Evolutionary conservation across 768 basidiomycete species (phyloP).

Genomic region (Dioszegia aurantiaca): DNA sequence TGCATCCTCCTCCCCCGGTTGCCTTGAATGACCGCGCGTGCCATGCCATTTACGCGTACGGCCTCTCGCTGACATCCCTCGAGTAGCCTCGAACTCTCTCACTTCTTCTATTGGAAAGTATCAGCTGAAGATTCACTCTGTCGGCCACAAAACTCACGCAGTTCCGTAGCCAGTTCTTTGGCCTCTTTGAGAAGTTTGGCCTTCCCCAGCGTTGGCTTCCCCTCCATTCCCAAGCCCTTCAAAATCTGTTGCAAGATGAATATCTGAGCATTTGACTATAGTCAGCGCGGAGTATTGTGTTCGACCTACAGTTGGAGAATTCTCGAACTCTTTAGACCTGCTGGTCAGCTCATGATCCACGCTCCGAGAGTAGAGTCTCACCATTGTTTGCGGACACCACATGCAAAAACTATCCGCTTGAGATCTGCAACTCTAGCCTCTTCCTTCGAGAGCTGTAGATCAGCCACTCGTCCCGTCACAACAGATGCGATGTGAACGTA

Average conservation of each 20-base stretch:
- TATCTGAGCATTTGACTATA: slow-evolving; percentile 37
- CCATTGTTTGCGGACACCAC: slow-evolving; percentile 48
- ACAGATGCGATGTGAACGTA: slow-evolving; percentile 7
- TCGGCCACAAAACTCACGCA: slow-evolving; percentile 58
- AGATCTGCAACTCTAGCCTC: slow-evolving; percentile 42
- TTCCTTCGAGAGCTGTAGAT: slow-evolving; percentile 32
- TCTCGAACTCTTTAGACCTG: slow-evolving; percentile 46
- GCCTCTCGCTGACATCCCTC: slow-evolving; percentile 26
- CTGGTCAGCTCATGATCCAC: not conserved
- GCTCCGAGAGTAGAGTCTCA: slow-evolving; percentile 9
- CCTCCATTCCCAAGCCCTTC: slow-evolving; percentile 66
- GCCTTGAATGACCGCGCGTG: not conserved
- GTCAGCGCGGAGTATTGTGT: slow-evolving; percentile 5
- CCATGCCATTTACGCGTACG: slow-evolving; percentile 4
- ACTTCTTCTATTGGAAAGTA: slow-evolving; percentile 36
- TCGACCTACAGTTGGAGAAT: slow-evolving; percentile 33
- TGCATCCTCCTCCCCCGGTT: slow-evolving; percentile 3
- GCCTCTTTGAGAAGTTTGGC: slow-evolving; percentile 70
- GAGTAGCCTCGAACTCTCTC: slow-evolving; percentile 34
- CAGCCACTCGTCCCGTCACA: not conserved
- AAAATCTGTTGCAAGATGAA: slow-evolving; percentile 26
- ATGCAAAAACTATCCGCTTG: slow-evolving; percentile 43
- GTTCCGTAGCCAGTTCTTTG: slow-evolving; percentile 72
- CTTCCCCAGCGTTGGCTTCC: slow-evolving; percentile 72
- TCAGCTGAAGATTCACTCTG: not conserved